Conservation (phyloP, 2,329 filamentous ascomycete species). For the Penicillium sp. region DNA sequence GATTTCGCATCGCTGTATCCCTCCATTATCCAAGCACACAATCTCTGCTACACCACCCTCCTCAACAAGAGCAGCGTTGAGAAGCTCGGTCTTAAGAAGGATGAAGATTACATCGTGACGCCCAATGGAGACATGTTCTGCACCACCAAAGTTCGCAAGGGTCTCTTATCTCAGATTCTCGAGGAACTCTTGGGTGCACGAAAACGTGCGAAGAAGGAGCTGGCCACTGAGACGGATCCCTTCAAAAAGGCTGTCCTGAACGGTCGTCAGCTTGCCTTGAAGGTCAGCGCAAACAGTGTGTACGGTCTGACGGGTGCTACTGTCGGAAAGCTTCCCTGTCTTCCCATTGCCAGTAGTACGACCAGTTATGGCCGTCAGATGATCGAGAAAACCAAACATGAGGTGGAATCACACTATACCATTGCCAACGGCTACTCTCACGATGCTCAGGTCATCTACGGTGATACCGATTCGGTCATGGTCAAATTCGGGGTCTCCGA, state of each 20-base stretch:
- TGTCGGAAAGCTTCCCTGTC: constrained; percentile 88
- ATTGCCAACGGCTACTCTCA: constrained; percentile 93
- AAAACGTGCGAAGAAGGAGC: constrained; percentile 89
- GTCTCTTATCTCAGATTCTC: constrained; percentile 87
- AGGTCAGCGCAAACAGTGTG: constrained; percentile 95
- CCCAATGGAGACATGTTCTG: constrained; percentile 93
- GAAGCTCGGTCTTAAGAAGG: constrained; percentile 71
- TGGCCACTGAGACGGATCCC: constrained; percentile 81
- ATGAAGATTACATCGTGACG: constrained; percentile 93
- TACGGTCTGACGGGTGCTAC: constrained; percentile 97
- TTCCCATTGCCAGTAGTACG: constrained; percentile 92
- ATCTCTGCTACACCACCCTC: constrained; percentile 94
- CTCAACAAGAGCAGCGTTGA: constrained; percentile 74
- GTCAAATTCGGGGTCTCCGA: constrained; percentile 94
- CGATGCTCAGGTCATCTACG: constrained; percentile 95
- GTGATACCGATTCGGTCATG: constrained; percentile 99
- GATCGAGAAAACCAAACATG: constrained; percentile 97
- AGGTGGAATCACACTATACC: constrained; percentile 83
- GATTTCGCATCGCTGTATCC: constrained; percentile 99
- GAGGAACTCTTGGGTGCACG: constrained; percentile 87
- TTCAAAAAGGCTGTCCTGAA: constrained; percentile 99
- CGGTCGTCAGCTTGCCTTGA: constrained; percentile 91
- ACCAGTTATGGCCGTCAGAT: constrained; percentile 96
- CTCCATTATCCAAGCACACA: constrained; percentile 98
- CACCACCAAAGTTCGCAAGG: constrained; percentile 82